These are phyloP conservation scores for Simplicillium aogashimaense DNA, from an alignment of 2,329 filamentous ascomycete genomes.

Conservation along the genomic window DNA sequence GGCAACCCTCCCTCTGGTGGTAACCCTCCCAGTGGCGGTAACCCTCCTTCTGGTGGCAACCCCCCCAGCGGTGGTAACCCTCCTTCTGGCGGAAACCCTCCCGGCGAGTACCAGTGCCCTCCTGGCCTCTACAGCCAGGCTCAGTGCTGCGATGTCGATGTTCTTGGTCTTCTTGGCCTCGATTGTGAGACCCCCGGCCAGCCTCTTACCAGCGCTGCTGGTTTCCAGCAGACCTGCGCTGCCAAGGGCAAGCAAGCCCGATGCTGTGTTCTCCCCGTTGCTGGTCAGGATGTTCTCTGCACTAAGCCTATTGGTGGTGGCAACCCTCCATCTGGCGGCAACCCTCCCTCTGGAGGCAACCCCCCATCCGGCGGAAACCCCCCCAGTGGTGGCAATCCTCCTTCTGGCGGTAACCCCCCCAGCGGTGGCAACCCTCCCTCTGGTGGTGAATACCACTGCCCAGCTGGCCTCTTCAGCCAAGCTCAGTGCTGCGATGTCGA, in stretches of 20 bases:
- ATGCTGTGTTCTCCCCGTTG: conserved; percentile 41
- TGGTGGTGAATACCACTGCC: not conserved
- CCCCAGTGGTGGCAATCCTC: not conserved
- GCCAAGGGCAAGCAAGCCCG: conserved; percentile 36
- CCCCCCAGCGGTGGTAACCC: not conserved
- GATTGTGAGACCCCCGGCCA: conserved; percentile 22
- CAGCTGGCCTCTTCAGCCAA: conserved; percentile 1
- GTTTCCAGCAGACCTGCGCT: conserved; percentile 23
- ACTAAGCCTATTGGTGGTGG: not conserved
- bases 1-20: not conserved
- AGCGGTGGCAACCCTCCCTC: not conserved
- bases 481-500: conserved; percentile 2
- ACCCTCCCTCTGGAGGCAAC: not conserved
- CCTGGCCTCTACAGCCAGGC: conserved; percentile 16
- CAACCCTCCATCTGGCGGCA: not conserved
- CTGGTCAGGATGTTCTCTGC: conserved; percentile 5
- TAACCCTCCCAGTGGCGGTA: not conserved
- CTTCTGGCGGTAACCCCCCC: not conserved
- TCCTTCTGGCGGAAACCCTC: not conserved
- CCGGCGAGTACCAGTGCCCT: conserved; percentile 10
- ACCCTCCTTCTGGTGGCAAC: not conserved
- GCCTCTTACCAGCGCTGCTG: not conserved
- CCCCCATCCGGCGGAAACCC: not conserved
- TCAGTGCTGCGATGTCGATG: conserved; percentile 37
- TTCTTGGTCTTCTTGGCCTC: conserved; percentile 35